These are phyloP conservation scores for Euphorbia tirucalli DNA, from an alignment of 345 rosid genomes.

Conservation along the genomic window DNA sequence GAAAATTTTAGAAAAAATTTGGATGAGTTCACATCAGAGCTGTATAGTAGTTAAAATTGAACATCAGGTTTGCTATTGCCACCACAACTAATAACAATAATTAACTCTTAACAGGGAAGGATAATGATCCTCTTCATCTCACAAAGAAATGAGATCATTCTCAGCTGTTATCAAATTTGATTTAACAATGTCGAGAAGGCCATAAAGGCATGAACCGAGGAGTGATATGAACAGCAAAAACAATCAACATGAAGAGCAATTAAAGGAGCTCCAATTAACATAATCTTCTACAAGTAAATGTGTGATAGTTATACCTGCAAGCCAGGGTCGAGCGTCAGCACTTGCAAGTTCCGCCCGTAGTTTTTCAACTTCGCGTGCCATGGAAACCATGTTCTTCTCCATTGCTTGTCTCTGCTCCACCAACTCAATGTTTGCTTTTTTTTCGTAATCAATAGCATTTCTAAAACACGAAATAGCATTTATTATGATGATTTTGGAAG, in stretches of 20 bases:
- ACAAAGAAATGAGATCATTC: background rate
- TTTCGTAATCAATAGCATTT: conserved; percentile 80
- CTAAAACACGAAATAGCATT: conserved; percentile 39
- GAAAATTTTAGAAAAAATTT: background rate
- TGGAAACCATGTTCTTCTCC: conserved; percentile 91
- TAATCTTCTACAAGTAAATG: background rate
- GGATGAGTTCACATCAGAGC: background rate
- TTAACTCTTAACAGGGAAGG: background rate
- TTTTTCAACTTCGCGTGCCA: conserved; percentile 99
- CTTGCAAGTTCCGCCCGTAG: conserved; percentile 74
- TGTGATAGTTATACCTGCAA: conserved; percentile 47
- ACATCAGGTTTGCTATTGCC: background rate
- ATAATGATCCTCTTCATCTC: background rate
- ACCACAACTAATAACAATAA: background rate
- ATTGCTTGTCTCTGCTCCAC: conserved; percentile 88
- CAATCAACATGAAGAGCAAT: background rate
- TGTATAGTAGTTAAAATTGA: background rate
- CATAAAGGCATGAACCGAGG: background rate
- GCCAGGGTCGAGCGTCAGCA: conserved; percentile 67
- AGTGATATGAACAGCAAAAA: conserved; percentile 3
- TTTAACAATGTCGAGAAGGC: background rate
- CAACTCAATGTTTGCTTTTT: conserved; percentile 88
- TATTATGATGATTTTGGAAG: conserved; percentile 1
- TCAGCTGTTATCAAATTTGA: background rate
- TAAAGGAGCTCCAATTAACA: conserved; percentile 10